Base-by-base conservation (phyloP, 2,329 filamentous ascomycete genomes). In the Cyanodermella asteris region DNA sequence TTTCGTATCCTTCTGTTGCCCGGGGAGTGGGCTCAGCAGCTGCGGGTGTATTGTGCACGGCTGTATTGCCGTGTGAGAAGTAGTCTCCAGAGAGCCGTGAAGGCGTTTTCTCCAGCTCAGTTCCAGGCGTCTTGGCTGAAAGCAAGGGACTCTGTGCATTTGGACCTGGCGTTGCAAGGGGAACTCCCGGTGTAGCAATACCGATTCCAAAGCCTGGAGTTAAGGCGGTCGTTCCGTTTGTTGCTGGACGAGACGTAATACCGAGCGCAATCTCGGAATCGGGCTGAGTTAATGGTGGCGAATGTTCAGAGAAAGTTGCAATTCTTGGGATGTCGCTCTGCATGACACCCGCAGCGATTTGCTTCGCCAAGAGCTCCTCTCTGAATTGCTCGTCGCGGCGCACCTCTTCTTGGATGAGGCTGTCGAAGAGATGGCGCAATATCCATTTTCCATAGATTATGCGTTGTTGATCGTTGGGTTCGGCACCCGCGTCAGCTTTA, bases 361-460 rank as follows among this genome's bases (percentile, higher is more conserved):
- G 55, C 10, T 51, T 57, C 17, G 67, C 61, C 25, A 80, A 64
- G 6, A 91, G 51, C 22, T 64, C 61, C 22, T 66, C 56, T n/a
- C 84, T 66, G 42, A 75, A 69, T 1, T 51, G 54, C 39, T 76
- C 69, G 40, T 97, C 87, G 26, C 78, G 67, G 34, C 64, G 70
- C 36, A 91, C 75, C 45, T 94, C 78, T 45, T 93, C 82, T 31
- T 91, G 76, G 27, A 97, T 74, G 20, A 94, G 57, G 28, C 75
- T 74, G 7, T 73, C 70, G 50, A 97, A 97, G 0, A 97, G 60
- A 46, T 93, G 91, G 17, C 87, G 68, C 31, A 97, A 53, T 22
- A 94, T 69, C 87, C 87, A 97, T 56, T 91, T 91, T 6, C 87
- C 87, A 22, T 94, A 67, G 41, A 91, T 94, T 46, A 94, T 91